Conservation (phyloP, 2,329 filamentous ascomycete genomes). For the Dryadomyces sulphureus region DNA sequence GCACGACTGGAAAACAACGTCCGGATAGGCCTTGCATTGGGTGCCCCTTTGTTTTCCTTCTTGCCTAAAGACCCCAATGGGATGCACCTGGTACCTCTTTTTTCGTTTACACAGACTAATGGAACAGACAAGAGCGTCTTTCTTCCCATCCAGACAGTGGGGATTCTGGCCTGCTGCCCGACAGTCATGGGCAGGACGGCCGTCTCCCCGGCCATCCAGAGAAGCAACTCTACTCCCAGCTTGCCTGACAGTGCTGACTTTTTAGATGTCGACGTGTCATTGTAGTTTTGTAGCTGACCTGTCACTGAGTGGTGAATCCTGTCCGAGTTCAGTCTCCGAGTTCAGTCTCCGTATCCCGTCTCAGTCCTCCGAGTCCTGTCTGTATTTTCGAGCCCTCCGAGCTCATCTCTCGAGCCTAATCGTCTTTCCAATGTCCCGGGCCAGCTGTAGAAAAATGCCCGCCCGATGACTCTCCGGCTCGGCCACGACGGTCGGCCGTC, state of each 20-base stretch:
- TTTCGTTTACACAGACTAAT: not conserved
- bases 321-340: not conserved
- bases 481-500: constrained; percentile 79
- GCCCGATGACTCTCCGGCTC: constrained; percentile 66
- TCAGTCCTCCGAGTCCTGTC: not conserved
- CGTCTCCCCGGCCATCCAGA: not conserved
- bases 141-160: not conserved
- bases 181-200: too few species aligned
- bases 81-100: too few species aligned
- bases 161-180: not conserved
- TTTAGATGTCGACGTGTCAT: too few species aligned
- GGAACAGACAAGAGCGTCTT: not conserved
- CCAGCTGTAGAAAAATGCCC: constrained; percentile 57
- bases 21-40: not conserved
- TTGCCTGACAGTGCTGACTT: not conserved
- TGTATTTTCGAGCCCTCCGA: not conserved
- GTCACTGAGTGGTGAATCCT: too few species aligned
- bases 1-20: not conserved
- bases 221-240: not conserved
- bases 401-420: constrained; percentile 18
- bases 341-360: not conserved
- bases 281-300: too few species aligned
- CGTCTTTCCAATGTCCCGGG: constrained; percentile 34
- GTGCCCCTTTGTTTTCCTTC: not conserved
- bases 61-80: too few species aligned